Conservation (phyloP, 108 stramenopile genomes). For the Nannochloropsis granulata region DNA sequence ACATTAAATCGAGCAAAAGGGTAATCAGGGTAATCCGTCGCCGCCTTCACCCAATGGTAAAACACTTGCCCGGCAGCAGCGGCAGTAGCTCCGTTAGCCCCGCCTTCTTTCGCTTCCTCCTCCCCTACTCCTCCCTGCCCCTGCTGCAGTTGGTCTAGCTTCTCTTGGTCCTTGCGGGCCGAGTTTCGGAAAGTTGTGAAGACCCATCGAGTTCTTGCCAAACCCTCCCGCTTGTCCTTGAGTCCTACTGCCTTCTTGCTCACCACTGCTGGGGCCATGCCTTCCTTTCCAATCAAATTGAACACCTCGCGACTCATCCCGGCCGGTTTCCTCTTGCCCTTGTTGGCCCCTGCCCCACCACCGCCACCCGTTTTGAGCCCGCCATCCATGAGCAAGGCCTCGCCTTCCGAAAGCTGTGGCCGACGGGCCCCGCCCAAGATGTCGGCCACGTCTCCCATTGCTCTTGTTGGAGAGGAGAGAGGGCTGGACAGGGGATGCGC, state of each 20-base stretch:
- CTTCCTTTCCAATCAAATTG: neutral
- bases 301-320: neutral
- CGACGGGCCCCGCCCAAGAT: neutral
- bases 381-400: neutral
- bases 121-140: neutral
- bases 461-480: too few relatives aligned
- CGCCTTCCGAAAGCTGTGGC: neutral
- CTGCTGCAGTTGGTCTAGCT: neutral
- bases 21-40: neutral
- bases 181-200: neutral
- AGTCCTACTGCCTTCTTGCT: neutral
- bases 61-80: neutral
- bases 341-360: neutral
- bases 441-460: neutral
- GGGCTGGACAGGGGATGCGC: neutral
- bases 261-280: neutral
- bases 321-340: neutral
- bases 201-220: neutral
- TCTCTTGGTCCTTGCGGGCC: neutral
- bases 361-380: neutral
- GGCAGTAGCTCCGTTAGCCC: neutral
- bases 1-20: neutral
- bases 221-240: neutral
- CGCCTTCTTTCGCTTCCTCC: neutral
- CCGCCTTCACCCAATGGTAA: neutral